Evolutionary conservation across 352 stramenopile genomes (phyloP), one percentile per base, ranked within the genome.

Genomic region (Phytopythium montanum): DNA sequence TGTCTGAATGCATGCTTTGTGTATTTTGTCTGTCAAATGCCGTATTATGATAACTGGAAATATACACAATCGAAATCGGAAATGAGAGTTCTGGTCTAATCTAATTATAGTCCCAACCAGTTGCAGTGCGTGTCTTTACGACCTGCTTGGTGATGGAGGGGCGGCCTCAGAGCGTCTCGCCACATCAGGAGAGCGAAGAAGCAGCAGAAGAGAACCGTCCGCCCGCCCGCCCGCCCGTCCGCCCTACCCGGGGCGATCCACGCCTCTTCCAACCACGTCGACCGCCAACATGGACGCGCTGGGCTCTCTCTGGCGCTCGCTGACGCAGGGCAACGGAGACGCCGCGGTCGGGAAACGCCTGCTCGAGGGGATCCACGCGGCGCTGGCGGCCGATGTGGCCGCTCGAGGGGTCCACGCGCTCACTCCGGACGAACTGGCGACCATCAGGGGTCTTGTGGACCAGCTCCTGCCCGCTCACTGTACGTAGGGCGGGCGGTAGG

Each of bases 401-500:
- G 69, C 67, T 54, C 62, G 71, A 36, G 68, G 50, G 33, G 41
- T 69, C 29, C 75, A 72, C 54, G 79, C 81, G 36, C 70, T 92
- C 12, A 73, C 68, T 2, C 21, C 52, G 10, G 75, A 78, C 0
- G 82, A 92, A 48, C 90, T 92, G 41, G 70, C 61, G 39, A 72
- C 77, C 19, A 85, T 94, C 60, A 81, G 81, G 44, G 70, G 56
- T 23, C 75, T 94, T 9, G 92, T 79, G 56, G 76, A 92, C 62
- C 69, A 85, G 61, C 79, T 94, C 45, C 59, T 77, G 44, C 75
- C 81, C 4, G 71, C 70, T 0, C 79, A 94, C 64, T 88, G 85
- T 94, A 75, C 57, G 41, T 58, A 8, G 29, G 26, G 23, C 36
- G 44, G 18, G 21, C 28, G 33, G 7, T 18, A 19, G 21, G 19